phyloP scores from a whole-genome alignment of 805 yeast genomes.

The Ogataea pilisensis region DNA sequence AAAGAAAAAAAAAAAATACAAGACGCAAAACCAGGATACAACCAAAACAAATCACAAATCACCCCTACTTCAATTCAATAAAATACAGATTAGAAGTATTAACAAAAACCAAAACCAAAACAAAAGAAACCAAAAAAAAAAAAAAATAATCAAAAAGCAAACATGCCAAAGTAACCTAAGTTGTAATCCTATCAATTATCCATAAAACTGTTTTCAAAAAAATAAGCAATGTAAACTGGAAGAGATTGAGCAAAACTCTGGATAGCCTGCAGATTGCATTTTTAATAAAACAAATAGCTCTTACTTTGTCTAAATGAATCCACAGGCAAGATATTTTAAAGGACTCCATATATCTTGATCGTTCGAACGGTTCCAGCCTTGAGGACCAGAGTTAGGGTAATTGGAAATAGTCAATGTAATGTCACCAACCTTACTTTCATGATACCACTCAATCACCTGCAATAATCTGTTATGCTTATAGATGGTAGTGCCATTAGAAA shows the following conservation, averaged over 20 bases:
- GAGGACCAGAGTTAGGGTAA: slow-evolving; percentile 2
- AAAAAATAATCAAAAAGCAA: background rate
- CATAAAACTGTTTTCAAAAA: slow-evolving; percentile 12
- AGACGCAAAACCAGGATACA: too few relatives aligned
- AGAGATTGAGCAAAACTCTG: slow-evolving; percentile 11
- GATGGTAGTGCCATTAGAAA: slow-evolving; percentile 47
- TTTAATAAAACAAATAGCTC: slow-evolving; percentile 11
- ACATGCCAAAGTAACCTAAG: background rate
- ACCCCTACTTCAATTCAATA: too few relatives aligned
- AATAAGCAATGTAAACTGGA: slow-evolving; percentile 14
- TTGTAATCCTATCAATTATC: slow-evolving; percentile 2
- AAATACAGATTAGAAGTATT: too few relatives aligned
- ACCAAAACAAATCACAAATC: too few relatives aligned
- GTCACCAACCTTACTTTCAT: slow-evolving; percentile 32
- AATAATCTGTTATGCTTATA: slow-evolving; percentile 46
- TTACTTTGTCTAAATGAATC: slow-evolving; percentile 19
- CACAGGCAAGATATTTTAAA: slow-evolving; percentile 35
- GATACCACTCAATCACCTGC: slow-evolving; percentile 71
- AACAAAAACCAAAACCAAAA: too few relatives aligned
- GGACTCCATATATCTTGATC: slow-evolving; percentile 8
- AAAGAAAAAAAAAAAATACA: too few relatives aligned
- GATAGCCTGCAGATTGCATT: slow-evolving; percentile 30
- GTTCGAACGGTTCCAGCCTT: slow-evolving; percentile 2
- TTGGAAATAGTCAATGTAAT: slow-evolving; percentile 17
- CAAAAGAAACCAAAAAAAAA: too few relatives aligned